Base-by-base conservation (phyloP, 176 grass and related monocot genomes). In the Saccharum spontaneum region DNA sequence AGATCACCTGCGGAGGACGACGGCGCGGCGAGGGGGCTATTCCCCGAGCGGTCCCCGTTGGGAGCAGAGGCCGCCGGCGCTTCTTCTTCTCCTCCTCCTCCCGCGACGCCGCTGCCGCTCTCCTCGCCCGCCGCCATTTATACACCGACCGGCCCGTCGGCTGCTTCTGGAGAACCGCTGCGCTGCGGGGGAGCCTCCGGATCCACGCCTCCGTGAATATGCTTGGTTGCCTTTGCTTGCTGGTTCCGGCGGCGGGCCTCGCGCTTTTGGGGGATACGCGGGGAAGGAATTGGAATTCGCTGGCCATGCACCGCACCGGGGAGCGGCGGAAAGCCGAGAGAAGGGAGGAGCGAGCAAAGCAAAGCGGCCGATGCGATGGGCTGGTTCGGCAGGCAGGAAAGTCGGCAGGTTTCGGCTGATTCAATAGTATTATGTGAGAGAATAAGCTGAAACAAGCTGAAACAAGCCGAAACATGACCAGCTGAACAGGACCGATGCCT, bases 121-220 rank as follows among this genome's bases (percentile, higher is more conserved):
- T 40, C 36, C 45, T 78, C 88, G 7, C 10, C 83, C 20, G 78
- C 79, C 84, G 78, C 79, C 84, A 90, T 90, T 73, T 79, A 61
- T 73, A 39, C n/a, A 16, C 69, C 39, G 22, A 24, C 69, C 18
- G 22, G 13, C 5, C 39, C 15, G 22, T 15, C 37, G 22, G 38
- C 15, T 71, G 70, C n/a, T 30, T 5, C 41, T 44, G 23, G 24
- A 3, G 43, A 10, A 18, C 3, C 17, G n/a, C 59, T 13, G 69
- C 17, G n/a, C 59, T 13, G 69, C 34, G 37, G 5, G 20, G 68
- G 37, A 4, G 57, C 59, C 71, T 24, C 45, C 72, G 45, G 45
- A 75, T 75, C 45, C 71, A 74, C 44, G 43, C 44, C 71, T 31
- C 71, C 24, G 70, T 73, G 41, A 73, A 73, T 73, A 73, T 48